Base-by-base conservation (phyloP, 768 basidiomycete species). In the Lanmaoa rubissima region DNA sequence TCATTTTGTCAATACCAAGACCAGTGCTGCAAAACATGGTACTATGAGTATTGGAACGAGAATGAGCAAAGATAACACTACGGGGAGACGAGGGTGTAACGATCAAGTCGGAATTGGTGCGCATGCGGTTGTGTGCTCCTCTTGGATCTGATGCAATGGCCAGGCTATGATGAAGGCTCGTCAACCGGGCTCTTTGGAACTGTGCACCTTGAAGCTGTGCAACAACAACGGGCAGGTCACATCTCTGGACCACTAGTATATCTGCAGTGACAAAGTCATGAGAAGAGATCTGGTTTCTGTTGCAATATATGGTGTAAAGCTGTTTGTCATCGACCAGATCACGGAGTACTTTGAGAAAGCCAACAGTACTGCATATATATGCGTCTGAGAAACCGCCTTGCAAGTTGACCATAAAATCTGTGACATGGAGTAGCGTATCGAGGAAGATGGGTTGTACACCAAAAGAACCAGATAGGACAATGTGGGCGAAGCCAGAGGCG, bases 381-480 rank as follows among this genome's bases (percentile, higher is more conserved):
- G 79, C 84, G 51, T 87, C 80, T 28, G 80, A 73, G 26, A 74
- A 52, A 11, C 72, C 68, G 9, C 78, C 81, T 40, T 76, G 79
- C 63, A 83, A 65, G 67, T 90, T 91, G 26, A 82, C 78, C 35
- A 89, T 72, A 69, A 90, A 88, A 4, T 89, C 89, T 0, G 87
- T 82, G 38, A 82, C 77, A 55, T 90, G 89, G 32, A 89, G 72
- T 32, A 90, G 73, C 0, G 85, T 82, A 60, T 90, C 88, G 55
- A 81, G 73, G 69, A 89, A 87, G 26, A 87, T 65, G 6, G 83
- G 82, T 57, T 85, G 78, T 4, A 75, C 71, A 11, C 76, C 72
- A 57, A 78, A 81, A 13, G 67, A 60, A 28, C 63, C 61, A 1
- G 79, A 78, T 14, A 86, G 70, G 28, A 70, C 63, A 24, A 87